Conservation (phyloP, 2,329 filamentous ascomycete genomes). For the Beauveria pseudobassiana region DNA sequence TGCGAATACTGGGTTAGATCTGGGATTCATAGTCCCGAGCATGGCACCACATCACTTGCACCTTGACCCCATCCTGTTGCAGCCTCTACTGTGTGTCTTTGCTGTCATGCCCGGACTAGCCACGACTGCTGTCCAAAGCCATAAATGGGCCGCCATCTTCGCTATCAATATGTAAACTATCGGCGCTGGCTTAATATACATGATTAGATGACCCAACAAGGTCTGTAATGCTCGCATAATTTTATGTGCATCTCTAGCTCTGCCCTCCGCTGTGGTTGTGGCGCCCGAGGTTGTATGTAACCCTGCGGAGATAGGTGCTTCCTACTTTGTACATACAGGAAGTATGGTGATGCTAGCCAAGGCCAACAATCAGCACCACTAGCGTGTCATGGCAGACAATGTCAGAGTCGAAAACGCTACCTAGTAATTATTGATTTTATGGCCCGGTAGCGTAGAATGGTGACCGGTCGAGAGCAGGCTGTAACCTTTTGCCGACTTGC, state of each 20-base stretch:
- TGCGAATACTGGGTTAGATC: too few relatives aligned
- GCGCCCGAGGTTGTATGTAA: not conserved
- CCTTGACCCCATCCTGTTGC: not conserved
- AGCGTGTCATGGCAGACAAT: not conserved
- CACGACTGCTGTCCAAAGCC: not conserved
- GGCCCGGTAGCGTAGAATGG: not conserved
- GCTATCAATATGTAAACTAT: not conserved
- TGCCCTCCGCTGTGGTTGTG: not conserved
- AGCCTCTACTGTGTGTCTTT: not conserved
- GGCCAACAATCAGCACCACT: not conserved
- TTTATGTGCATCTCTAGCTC: not conserved
- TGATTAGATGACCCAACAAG: not conserved
- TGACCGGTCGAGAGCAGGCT: not conserved
- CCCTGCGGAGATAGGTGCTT: not conserved
- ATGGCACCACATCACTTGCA: not conserved
- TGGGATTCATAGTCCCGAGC: too few relatives aligned
- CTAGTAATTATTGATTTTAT: not conserved
- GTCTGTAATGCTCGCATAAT: not conserved
- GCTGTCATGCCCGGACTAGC: not conserved
- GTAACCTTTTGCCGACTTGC: not conserved
- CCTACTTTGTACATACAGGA: not conserved
- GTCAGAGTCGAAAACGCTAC: not conserved
- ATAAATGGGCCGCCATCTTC: not conserved
- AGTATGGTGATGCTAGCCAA: not conserved
- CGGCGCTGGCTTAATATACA: too few relatives aligned